phyloP scores from a whole-genome alignment of 2,329 filamentous ascomycete genomes.

The Colletotrichum viniferum region DNA sequence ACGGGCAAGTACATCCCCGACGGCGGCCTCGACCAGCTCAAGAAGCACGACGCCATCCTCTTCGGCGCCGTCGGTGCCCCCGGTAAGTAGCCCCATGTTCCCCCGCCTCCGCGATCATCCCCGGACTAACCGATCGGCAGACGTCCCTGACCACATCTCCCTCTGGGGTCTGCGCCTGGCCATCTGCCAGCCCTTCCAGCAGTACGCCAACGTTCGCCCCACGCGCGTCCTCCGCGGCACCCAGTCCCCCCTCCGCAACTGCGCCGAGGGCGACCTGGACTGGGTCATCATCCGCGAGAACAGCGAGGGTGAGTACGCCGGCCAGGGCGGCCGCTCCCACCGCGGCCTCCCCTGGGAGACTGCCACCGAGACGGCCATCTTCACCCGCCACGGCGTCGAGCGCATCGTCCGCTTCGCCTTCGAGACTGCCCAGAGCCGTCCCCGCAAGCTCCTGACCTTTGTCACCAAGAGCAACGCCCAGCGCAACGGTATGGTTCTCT shows the following conservation, averaged over 20 bases:
- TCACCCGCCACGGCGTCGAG: slow-evolving; percentile 64
- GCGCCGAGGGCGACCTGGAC: slow-evolving; percentile 58
- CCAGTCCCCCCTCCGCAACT: slow-evolving; percentile 56
- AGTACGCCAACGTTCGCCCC: slow-evolving; percentile 70
- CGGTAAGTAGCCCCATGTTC: background rate
- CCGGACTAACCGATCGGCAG: slow-evolving; percentile 29
- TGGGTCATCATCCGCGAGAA: slow-evolving; percentile 73
- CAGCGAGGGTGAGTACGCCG: slow-evolving; percentile 68
- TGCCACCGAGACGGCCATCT: slow-evolving; percentile 67
- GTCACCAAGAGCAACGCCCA: slow-evolving; percentile 72
- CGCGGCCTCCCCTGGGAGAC: slow-evolving; percentile 59
- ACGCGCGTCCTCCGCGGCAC: slow-evolving; percentile 63
- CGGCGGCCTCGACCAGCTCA: slow-evolving; percentile 49
- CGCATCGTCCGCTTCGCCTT: slow-evolving; percentile 68
- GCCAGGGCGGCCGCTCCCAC: slow-evolving; percentile 66
- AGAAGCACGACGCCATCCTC: slow-evolving; percentile 32
- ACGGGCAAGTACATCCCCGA: slow-evolving; percentile 69
- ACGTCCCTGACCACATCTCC: slow-evolving; percentile 70
- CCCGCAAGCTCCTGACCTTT: slow-evolving; percentile 62
- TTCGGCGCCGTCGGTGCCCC: slow-evolving; percentile 35
- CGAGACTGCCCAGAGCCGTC: slow-evolving; percentile 55
- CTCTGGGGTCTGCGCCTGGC: slow-evolving; percentile 69
- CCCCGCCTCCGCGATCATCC: background rate
- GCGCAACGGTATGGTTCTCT: slow-evolving; percentile 70
- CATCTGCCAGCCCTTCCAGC: slow-evolving; percentile 67